Evolutionary conservation across 1,139 yeast species (phyloP).

Genomic region (Nakaseomyces nivariensis): DNA sequence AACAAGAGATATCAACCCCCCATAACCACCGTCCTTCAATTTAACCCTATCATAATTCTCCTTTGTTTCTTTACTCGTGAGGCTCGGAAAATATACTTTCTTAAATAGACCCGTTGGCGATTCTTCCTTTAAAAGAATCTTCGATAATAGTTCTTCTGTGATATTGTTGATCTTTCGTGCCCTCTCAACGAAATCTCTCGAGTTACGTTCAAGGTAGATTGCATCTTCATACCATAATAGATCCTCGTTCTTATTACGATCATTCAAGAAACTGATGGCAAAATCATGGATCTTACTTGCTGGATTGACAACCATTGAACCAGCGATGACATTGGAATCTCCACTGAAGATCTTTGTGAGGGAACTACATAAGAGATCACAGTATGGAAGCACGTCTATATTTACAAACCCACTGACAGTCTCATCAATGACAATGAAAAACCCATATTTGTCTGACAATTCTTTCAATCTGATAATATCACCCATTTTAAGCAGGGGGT

Average conservation of each 20-base stretch:
- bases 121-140: slow-evolving; percentile 34
- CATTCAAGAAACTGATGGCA: slow-evolving; percentile 45
- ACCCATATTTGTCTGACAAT: slow-evolving; percentile 59
- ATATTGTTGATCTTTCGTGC: slow-evolving; percentile 60
- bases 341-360: slow-evolving; percentile 90
- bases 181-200: slow-evolving; percentile 74
- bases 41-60: slow-evolving; percentile 62
- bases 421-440: slow-evolving; percentile 82
- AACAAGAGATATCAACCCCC: slow-evolving; percentile 75
- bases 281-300: slow-evolving; percentile 41
- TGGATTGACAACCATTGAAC: slow-evolving; percentile 74
- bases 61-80: slow-evolving; percentile 40
- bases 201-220: slow-evolving; percentile 80
- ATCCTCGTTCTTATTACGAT: slow-evolving; percentile 48
- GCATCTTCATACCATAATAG: slow-evolving; percentile 91
- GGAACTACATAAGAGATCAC: slow-evolving; percentile 83
- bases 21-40: slow-evolving; percentile 75
- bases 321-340: slow-evolving; percentile 93
- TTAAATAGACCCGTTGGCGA: slow-evolving; percentile 37
- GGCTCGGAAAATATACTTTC: slow-evolving; percentile 61
- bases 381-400: slow-evolving; percentile 68
- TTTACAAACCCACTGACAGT: slow-evolving; percentile 88
- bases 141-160: slow-evolving; percentile 45
- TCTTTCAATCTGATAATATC: slow-evolving; percentile 52
- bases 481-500: slow-evolving; percentile 81